phyloP scores from a whole-genome alignment of 306 rosid species.

The Rosa multiflora region DNA sequence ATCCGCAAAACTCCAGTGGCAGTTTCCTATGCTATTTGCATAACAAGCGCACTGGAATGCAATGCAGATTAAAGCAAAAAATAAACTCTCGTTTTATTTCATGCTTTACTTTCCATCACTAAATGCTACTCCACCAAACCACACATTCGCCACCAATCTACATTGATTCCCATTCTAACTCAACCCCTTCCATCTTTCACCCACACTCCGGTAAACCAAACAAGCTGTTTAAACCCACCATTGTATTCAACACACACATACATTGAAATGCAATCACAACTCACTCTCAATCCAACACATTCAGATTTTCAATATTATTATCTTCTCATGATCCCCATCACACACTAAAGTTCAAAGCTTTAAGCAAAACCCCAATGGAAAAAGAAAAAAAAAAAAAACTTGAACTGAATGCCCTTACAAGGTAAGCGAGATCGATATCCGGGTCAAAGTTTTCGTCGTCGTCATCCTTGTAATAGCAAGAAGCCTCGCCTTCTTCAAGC shows the following conservation, averaged over 20 bases:
- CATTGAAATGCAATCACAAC: conserved; percentile 13
- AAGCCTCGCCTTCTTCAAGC: conserved; percentile 81
- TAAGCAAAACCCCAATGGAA: conserved; percentile 26
- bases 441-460: conserved; percentile 47
- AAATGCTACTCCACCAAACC: conserved; percentile 4
- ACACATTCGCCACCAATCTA: not conserved
- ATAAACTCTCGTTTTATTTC: conserved; percentile 18
- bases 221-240: not conserved
- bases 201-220: not conserved
- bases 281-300: conserved; percentile 17
- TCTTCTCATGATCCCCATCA: conserved; percentile 12
- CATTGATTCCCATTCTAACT: not conserved
- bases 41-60: not conserved
- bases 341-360: conserved; percentile 19
- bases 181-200: not conserved
- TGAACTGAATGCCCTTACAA: conserved; percentile 59
- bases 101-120: conserved; percentile 1
- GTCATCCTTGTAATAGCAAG: conserved; percentile 55
- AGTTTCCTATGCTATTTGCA: conserved; percentile 15
- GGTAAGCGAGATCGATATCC: conserved; percentile 60
- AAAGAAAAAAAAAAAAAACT: not conserved
- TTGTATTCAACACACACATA: not conserved
- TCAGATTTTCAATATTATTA: not conserved
- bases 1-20: not conserved
- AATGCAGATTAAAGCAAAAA: not conserved